Conservation (phyloP, 2,329 filamentous ascomycete species). For the Talaromyces rugulosus region DNA sequence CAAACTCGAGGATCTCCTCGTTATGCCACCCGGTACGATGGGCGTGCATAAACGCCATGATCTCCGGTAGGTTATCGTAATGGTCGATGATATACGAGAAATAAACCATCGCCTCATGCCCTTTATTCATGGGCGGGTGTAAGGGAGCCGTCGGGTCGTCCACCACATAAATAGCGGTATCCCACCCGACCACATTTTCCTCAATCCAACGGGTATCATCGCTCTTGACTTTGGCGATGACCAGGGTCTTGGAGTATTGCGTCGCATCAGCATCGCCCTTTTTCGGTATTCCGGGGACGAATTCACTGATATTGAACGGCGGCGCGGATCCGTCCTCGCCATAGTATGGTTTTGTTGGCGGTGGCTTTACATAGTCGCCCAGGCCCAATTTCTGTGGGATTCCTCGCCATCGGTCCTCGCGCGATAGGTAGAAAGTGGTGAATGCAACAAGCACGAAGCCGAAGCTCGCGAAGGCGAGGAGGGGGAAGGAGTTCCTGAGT, state of each 20-base stretch:
- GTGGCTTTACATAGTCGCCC: conserved; percentile 22
- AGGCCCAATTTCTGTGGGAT: conserved; percentile 35
- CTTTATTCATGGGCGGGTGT: conserved; percentile 56
- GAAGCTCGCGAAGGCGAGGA: conserved; percentile 25
- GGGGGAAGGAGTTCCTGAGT: conserved; percentile 27
- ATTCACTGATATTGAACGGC: conserved; percentile 18
- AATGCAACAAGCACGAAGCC: conserved; percentile 27
- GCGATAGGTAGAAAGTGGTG: conserved; percentile 22
- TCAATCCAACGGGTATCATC: conserved; percentile 39
- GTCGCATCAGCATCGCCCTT: conserved; percentile 33
- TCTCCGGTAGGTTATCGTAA: conserved; percentile 56
- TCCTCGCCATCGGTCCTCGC: conserved; percentile 26
- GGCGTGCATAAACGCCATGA: conserved; percentile 58
- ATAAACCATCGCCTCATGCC: conserved; percentile 60
- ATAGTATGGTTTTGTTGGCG: conserved; percentile 8
- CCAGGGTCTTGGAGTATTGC: conserved; percentile 52
- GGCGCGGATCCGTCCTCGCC: conserved; percentile 5
- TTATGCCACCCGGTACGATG: conserved; percentile 58
- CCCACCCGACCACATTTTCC: conserved; percentile 47
- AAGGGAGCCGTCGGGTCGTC: conserved; percentile 48
- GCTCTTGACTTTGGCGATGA: conserved; percentile 25
- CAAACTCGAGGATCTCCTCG: conserved; percentile 49
- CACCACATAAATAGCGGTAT: conserved; percentile 48
- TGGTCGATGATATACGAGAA: conserved; percentile 61
- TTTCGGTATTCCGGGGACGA: conserved; percentile 34